These are phyloP conservation scores for Ganoderma boninense DNA, from an alignment of 1,284 basidiomycete species.

Conservation along the genomic window DNA sequence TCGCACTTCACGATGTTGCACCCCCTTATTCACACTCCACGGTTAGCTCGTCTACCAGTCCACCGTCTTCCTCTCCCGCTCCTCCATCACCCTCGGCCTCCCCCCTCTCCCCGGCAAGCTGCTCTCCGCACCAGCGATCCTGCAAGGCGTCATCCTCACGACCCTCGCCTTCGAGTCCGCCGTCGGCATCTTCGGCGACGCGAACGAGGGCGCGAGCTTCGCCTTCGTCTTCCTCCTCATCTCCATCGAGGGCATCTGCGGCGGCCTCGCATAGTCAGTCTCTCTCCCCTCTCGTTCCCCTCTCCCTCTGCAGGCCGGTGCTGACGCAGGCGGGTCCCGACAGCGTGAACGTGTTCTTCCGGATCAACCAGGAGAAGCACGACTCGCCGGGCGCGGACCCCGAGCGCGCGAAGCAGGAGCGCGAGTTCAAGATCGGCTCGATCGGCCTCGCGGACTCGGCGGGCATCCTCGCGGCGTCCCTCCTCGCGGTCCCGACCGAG, in stretches of 20 bases:
- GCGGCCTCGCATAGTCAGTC: constrained; percentile 90
- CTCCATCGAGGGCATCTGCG: constrained; percentile 87
- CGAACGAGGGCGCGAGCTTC: constrained; percentile 64
- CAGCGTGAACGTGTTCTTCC: constrained; percentile 90
- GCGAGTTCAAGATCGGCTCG: constrained; percentile 90
- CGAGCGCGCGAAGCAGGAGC: constrained; percentile 74
- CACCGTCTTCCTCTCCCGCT: constrained; percentile 95
- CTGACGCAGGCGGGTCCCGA: constrained; percentile 10
- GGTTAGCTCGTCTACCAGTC: constrained; percentile 84
- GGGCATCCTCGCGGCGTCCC: constrained; percentile 82
- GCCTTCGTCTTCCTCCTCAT: constrained; percentile 80
- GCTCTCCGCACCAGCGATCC: constrained; percentile 77
- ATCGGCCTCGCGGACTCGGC: constrained; percentile 81
- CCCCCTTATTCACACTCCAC: not conserved
- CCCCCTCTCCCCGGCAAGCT: constrained; percentile 81
- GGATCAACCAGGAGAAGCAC: constrained; percentile 78
- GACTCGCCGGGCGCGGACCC: constrained; percentile 52
- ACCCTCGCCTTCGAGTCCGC: constrained; percentile 73
- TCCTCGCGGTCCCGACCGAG: constrained; percentile 89
- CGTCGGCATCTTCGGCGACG: constrained; percentile 65
- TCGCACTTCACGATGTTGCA: not conserved
- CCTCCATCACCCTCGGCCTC: constrained; percentile 88
- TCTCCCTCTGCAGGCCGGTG: not conserved
- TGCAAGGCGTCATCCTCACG: constrained; percentile 72
- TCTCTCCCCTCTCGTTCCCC: constrained; percentile 7